Percentiles rank a stretch among this genome's conserved stretches.
Evolutionary conservation across 345 rosid genomes (phyloP).

Genomic region (Kernera saxatilis): DNA sequence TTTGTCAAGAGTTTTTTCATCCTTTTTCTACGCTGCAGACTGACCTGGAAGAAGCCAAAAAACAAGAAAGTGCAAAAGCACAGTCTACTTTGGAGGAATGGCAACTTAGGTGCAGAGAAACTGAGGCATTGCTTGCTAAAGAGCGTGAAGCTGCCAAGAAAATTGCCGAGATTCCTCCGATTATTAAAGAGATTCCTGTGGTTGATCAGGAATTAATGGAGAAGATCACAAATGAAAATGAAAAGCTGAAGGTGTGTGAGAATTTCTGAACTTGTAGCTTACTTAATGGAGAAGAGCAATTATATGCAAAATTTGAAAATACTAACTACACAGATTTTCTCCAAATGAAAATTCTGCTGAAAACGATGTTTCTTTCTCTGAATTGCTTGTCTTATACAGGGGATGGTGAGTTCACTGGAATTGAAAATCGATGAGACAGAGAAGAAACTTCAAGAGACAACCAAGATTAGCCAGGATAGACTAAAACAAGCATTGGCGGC

Average conservation of each 20-base stretch:
- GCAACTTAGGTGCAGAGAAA: slow-evolving; percentile 74
- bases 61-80: slow-evolving; percentile 82
- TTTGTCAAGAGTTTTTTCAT: not conserved
- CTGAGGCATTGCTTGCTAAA: slow-evolving; percentile 64
- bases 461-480: slow-evolving; percentile 82
- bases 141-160: slow-evolving; percentile 74
- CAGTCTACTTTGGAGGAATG: slow-evolving; percentile 78
- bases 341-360: not conserved
- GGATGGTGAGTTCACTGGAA: slow-evolving; percentile 73
- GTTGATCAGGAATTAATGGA: slow-evolving; percentile 66
- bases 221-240: slow-evolving; percentile 85
- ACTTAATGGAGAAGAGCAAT: not conserved
- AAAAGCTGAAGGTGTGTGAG: slow-evolving; percentile 78
- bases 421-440: slow-evolving; percentile 86
- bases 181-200: slow-evolving; percentile 83
- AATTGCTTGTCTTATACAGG: slow-evolving; percentile 42
- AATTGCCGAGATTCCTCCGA: slow-evolving; percentile 62
- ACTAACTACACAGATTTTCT: not conserved
- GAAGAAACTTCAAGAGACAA: slow-evolving; percentile 80
- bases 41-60: slow-evolving; percentile 94
- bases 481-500: slow-evolving; percentile 90
- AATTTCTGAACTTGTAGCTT: slow-evolving; percentile 15
- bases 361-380: not conserved
- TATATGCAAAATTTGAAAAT: not conserved
- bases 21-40: slow-evolving; percentile 41